Base-by-base conservation (phyloP, 306 rosid species). In the Vigna hirtella region DNA sequence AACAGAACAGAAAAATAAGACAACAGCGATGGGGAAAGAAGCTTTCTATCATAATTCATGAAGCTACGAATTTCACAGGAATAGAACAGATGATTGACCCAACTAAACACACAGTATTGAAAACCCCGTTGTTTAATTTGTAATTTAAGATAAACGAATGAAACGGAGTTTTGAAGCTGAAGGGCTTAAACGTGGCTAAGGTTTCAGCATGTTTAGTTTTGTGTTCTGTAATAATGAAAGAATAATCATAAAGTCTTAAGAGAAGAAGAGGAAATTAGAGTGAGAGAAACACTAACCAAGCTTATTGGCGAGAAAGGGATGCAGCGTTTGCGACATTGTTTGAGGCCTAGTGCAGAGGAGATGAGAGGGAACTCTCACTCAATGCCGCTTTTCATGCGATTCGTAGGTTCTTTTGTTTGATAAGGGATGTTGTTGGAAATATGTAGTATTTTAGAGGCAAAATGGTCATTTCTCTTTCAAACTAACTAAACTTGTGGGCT, bases 241-340 rank as follows among this genome's bases (percentile, higher is more conserved):
- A 20, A 63, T 0, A 79, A 62, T 45, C 3, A 70, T 18, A 24
- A 36, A 72, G 45, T 42, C 18, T 20, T 58, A 0, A 63, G 48
- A 74, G 63, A 13, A 24, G 22, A 63, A 57, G 49, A 59, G 40
- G 65, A 13, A 15, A 1, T 13, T 3, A 49, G 3, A 9, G 47
- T 2, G 50, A 62, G 58, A 66, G 70, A 20, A 9, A 62, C 34
- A 70, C 82, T 73, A 40, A 91, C 97, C 91, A 59, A 69, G 45
- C 76, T 79, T 84, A 22, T 87, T 78, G 75, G 86, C 16, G 68
- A 84, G 34, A 78, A 86, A 5, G 63, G 87, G 87, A 76, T 81
- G 82, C 43, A 76, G 77, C 48, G 83, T 70, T 70, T 89, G 94
- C 53, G 89, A 83, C 97, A 93, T 91, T 70, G 89, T 61, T 74